Conservation (phyloP, 208 protist genomes). For the Cochliopodium minus region DNA sequence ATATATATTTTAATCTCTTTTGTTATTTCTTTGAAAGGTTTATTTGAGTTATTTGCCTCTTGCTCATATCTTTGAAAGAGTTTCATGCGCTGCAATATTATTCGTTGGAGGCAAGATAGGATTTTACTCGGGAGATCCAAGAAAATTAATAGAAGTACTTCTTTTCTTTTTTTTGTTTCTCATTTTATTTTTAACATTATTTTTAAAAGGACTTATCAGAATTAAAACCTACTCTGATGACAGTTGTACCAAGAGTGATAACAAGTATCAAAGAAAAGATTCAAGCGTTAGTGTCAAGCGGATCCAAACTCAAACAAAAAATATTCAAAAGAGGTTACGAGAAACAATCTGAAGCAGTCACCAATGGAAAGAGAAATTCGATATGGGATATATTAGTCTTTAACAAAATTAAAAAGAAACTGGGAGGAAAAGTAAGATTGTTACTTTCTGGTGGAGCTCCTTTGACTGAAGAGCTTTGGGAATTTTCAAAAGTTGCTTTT, state of each 20-base stretch:
- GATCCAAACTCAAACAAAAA: conserved; percentile 23
- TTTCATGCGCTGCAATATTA: not conserved
- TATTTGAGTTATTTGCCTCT: conserved; percentile 9
- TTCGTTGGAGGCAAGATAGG: not conserved
- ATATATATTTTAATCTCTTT: too few relatives aligned
- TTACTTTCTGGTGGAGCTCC: conserved; percentile 42
- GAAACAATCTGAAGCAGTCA: conserved; percentile 32
- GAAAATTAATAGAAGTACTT: conserved; percentile 2
- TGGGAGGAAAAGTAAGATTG: conserved; percentile 45
- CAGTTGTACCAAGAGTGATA: conserved; percentile 41
- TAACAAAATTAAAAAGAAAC: conserved; percentile 27
- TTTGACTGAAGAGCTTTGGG: conserved; percentile 23
- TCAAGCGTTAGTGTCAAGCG: conserved; percentile 28
- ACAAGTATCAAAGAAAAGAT: conserved; percentile 34
- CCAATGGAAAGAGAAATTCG: conserved; percentile 42
- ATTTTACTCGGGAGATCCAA: not conserved
- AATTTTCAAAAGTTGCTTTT: not conserved
- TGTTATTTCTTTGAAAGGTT: too few relatives aligned
- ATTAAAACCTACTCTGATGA: conserved; percentile 43
- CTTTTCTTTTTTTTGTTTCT: too few relatives aligned
- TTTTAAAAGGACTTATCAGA: conserved; percentile 36
- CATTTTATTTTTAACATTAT: not conserved
- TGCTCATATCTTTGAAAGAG: conserved; percentile 13
- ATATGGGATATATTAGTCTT: conserved; percentile 47
- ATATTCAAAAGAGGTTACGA: conserved; percentile 49